A percentile compares a stretch with the other conserved stretches of the same genome.
These are phyloP conservation scores for Vigna angularis DNA, from an alignment of 306 rosid genomes.

Conservation along the genomic window DNA sequence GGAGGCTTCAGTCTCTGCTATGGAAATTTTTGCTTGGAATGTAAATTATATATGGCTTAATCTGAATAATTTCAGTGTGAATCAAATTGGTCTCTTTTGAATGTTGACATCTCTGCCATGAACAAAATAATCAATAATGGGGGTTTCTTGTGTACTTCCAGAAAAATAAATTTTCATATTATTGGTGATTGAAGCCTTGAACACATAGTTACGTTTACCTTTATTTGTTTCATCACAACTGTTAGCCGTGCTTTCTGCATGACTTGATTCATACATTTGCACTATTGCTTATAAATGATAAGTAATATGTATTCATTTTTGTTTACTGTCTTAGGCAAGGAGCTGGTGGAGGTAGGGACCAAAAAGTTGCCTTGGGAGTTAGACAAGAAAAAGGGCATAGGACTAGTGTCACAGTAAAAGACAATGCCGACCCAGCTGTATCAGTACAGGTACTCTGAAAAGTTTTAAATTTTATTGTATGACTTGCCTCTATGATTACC, in stretches of 20 bases:
- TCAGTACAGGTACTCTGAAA: slow-evolving; percentile 61
- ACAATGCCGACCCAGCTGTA: slow-evolving; percentile 41
- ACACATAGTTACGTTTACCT: neutral
- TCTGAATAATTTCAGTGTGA: slow-evolving; percentile 19
- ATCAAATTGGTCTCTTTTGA: slow-evolving; percentile 35
- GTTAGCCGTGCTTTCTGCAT: slow-evolving; percentile 33
- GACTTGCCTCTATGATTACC: slow-evolving; percentile 4
- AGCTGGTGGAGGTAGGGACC: slow-evolving; percentile 58
- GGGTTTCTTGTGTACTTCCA: neutral
- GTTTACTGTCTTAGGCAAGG: slow-evolving; percentile 61
- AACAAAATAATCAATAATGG: slow-evolving; percentile 9
- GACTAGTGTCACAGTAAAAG: slow-evolving; percentile 45
- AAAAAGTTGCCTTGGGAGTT: slow-evolving; percentile 53
- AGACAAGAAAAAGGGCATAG: slow-evolving; percentile 61
- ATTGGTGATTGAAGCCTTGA: slow-evolving; percentile 25
- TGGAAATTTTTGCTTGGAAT: slow-evolving; percentile 13
- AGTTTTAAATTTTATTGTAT: neutral
- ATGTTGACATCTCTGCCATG: slow-evolving; percentile 30
- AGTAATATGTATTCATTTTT: slow-evolving; percentile 19
- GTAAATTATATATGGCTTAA: slow-evolving; percentile 14
- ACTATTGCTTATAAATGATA: slow-evolving; percentile 27
- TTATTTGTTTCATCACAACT: slow-evolving; percentile 4
- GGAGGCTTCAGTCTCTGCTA: slow-evolving; percentile 26
- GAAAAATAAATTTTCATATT: slow-evolving; percentile 1
- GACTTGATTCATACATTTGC: slow-evolving; percentile 27